Percentiles rank a stretch among this genome's conserved stretches.
phyloP scores from a whole-genome alignment of 2,329 filamentous ascomycete genomes.

The Penicillium fuscoglaucum region DNA sequence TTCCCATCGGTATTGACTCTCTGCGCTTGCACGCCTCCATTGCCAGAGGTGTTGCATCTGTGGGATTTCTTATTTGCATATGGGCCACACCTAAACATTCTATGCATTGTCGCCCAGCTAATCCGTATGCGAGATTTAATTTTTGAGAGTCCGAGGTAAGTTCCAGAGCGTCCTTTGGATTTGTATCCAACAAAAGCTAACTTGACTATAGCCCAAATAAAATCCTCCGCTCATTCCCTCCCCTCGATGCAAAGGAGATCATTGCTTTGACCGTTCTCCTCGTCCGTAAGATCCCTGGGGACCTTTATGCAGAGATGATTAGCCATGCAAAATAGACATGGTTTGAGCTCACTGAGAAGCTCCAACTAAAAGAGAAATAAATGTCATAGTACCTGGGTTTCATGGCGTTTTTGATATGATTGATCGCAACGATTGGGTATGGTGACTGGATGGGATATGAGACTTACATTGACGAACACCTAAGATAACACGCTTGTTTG shows the following conservation, averaged over 20 bases:
- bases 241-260: conserved; percentile 78
- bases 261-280: conserved; percentile 83
- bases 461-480: conserved; percentile 18
- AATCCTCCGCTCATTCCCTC: conserved; percentile 81
- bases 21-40: conserved; percentile 90
- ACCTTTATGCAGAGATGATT: conserved; percentile 87
- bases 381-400: not conserved
- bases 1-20: conserved; percentile 94
- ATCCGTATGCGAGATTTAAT: conserved; percentile 84
- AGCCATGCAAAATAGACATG: conserved; percentile 65
- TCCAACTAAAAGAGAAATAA: not conserved
- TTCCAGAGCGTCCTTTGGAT: conserved; percentile 3
- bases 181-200: conserved; percentile 10
- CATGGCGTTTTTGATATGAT: conserved; percentile 18
- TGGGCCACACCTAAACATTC: conserved; percentile 87
- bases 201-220: conserved; percentile 73
- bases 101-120: conserved; percentile 95
- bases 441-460: conserved; percentile 10
- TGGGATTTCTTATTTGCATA: conserved; percentile 99
- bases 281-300: conserved; percentile 84
- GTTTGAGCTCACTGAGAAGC: not conserved
- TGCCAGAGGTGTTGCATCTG: conserved; percentile 86
- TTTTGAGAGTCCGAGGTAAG: conserved; percentile 76
- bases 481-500: conserved; percentile 15
- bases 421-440: conserved; percentile 1